Evolutionary conservation across 2,329 filamentous ascomycete genomes (phyloP).

Genomic region (Zymoseptoria brevis): DNA sequence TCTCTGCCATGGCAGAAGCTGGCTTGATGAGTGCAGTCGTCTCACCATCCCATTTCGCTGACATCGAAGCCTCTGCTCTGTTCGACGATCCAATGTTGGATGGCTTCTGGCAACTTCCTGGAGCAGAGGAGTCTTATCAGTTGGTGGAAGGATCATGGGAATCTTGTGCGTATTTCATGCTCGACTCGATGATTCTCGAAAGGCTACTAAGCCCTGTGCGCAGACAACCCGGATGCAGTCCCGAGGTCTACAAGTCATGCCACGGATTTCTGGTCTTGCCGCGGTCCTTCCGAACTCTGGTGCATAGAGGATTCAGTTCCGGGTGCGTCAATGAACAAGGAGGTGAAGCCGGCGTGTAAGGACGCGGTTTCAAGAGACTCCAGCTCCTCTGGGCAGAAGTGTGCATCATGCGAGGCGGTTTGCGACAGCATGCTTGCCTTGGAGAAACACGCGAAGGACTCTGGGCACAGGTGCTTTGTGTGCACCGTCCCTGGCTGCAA

Average conservation of each 20-base stretch:
- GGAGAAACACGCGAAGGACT: constrained; percentile 8
- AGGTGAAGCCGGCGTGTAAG: background rate
- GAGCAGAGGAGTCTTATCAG: background rate
- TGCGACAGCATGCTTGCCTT: constrained; percentile 2
- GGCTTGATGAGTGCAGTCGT: background rate
- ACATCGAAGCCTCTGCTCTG: background rate
- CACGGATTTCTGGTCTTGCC: background rate
- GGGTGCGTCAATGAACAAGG: background rate
- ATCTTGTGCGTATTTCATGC: background rate
- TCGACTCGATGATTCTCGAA: background rate
- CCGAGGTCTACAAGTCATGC: background rate
- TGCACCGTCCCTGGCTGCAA: constrained; percentile 5
- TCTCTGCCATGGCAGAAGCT: background rate
- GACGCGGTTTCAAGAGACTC: background rate
- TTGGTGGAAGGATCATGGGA: background rate
- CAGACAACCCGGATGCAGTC: background rate
- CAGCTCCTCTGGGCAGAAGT: background rate
- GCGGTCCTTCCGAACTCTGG: background rate
- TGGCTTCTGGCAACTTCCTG: background rate
- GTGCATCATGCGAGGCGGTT: background rate
- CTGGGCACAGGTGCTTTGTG: constrained; percentile 6
- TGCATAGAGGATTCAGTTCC: background rate
- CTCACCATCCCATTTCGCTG: background rate
- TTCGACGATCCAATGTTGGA: background rate
- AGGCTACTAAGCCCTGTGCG: background rate